Evolutionary conservation across 208 protist species (phyloP).

Genomic region (Wallacemonas sp.): DNA sequence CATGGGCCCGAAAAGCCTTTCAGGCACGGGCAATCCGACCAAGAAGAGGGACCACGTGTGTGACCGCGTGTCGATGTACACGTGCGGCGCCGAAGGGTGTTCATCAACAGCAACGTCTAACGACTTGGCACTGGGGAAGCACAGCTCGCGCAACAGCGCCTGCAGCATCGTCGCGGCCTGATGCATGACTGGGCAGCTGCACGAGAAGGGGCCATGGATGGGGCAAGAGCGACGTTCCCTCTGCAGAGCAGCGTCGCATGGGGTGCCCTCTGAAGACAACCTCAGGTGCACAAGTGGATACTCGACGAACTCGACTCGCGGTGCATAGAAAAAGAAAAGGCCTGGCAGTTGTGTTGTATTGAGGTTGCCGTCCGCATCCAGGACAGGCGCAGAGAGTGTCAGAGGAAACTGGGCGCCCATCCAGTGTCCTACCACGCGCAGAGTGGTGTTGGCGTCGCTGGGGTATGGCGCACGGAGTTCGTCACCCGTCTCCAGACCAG

Average conservation of each 20-base stretch:
- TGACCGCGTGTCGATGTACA: slow-evolving; percentile 20
- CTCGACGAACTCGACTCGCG: slow-evolving; percentile 13
- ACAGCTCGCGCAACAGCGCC: slow-evolving; percentile 37
- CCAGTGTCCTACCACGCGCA: slow-evolving; percentile 2
- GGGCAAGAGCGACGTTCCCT: slow-evolving; percentile 26
- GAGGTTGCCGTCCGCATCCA: slow-evolving; percentile 40
- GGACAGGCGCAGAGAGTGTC: slow-evolving; percentile 13
- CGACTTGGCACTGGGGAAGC: slow-evolving; percentile 8
- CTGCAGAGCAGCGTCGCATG: slow-evolving; percentile 17
- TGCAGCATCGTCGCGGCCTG: slow-evolving; percentile 20
- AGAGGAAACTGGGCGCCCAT: slow-evolving; percentile 13
- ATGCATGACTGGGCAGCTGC: slow-evolving; percentile 48
- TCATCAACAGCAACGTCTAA: slow-evolving; percentile 30
- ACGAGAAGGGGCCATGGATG: slow-evolving; percentile 56
- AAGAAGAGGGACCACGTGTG: slow-evolving; percentile 19
- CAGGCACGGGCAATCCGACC: slow-evolving; percentile 19
- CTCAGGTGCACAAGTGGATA: slow-evolving; percentile 1
- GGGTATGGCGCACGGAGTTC: not conserved
- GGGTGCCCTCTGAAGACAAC: slow-evolving; percentile 54
- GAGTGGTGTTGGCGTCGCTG: not conserved
- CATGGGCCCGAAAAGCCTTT: slow-evolving; percentile 19
- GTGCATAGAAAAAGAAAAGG: slow-evolving; percentile 47
- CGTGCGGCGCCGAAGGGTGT: slow-evolving; percentile 12
- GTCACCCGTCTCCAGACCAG: not conserved
- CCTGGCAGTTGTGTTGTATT: slow-evolving; percentile 32